Conservation (phyloP, 352 stramenopile species). For the Phytophthora tentaculata region DNA sequence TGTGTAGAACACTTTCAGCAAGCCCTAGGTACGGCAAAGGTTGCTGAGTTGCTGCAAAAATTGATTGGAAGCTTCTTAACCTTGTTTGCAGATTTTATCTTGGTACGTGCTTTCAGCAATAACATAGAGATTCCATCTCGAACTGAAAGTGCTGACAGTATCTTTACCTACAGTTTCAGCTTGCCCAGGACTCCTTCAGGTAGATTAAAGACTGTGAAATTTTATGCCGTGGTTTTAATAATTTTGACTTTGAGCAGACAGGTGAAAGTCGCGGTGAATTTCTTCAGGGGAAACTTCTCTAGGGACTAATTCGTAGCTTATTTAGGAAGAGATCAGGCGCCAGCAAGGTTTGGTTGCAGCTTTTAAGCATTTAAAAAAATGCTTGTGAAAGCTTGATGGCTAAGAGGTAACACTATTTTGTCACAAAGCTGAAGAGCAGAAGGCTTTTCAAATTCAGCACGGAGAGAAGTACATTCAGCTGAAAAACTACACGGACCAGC, state of each 20-base stretch:
- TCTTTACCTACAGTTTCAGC: constrained; percentile 65
- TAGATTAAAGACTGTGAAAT: constrained; percentile 22
- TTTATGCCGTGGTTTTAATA: background rate
- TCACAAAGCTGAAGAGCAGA: constrained; percentile 75
- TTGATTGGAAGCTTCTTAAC: constrained; percentile 11
- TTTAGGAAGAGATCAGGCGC: constrained; percentile 71
- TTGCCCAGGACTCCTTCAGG: constrained; percentile 85
- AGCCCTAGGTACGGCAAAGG: constrained; percentile 57
- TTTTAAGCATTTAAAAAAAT: too few relatives aligned
- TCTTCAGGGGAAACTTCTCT: background rate
- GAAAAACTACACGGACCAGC: constrained; percentile 86
- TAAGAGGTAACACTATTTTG: background rate
- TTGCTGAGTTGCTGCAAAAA: background rate
- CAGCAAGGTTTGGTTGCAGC: constrained; percentile 60
- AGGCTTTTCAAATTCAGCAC: constrained; percentile 78
- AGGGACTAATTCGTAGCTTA: constrained; percentile 1
- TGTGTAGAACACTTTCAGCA: constrained; percentile 73
- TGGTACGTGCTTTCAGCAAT: constrained; percentile 44
- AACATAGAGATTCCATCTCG: constrained; percentile 1
- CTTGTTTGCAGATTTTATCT: constrained; percentile 66
- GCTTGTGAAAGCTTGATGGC: background rate
- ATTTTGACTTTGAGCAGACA: constrained; percentile 48
- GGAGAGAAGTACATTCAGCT: constrained; percentile 89
- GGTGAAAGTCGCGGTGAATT: constrained; percentile 27
- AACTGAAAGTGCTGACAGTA: constrained; percentile 17